Evolutionary conservation across 495 filamentous ascomycete genomes (phyloP), one percentile per base, ranked within the genome.

Genomic region (Penicillium atrosanguineum): DNA sequence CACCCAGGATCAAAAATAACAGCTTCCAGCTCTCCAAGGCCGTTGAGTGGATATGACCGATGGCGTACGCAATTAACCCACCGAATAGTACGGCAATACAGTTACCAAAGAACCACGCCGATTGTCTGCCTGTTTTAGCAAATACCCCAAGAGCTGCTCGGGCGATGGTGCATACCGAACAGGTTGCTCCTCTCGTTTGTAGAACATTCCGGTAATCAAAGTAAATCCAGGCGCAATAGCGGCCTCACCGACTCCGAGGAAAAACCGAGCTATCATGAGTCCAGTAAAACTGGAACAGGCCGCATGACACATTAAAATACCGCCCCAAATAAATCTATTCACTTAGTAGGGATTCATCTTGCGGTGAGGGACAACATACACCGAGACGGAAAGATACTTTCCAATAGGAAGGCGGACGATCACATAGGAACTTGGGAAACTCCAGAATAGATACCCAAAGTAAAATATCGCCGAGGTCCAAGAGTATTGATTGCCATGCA

Each of bases 31-130:
- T 46, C 4, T 19, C 46, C 15, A 63, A 54, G 3, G 38, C 37
- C 3, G 46, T 21, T 12, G 57, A 52, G 6, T 52, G 56, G 18
- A 84, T 68, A 47, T 83, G 72, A 57, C 84, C 82, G 50, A 85
- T 82, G 12, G 66, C 83, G 29, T 76, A 86, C 1, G 79, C 81
- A 6, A 87, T 58, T 14, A 83, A 52, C 1, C 81, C 77, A 0
- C 83, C 85, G 38, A 83, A 52, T n/a, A 87, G 83, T 7, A 79
- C 83, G 1, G 80, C 83, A 9, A 82, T 41, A 0, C 81, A 82
- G 38, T 83, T 78, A 2, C 80, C 84, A 15, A 76, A 75, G 56
- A 85, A 88, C 82, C 83, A 87, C 0, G 79, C 60, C 6, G 59
- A 62, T 62, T 62, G 59, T 1, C 59, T 62, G 23, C 3, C 1